phyloP scores from a whole-genome alignment of 176 grass and related monocot genomes.

The Paspalum notatum region DNA sequence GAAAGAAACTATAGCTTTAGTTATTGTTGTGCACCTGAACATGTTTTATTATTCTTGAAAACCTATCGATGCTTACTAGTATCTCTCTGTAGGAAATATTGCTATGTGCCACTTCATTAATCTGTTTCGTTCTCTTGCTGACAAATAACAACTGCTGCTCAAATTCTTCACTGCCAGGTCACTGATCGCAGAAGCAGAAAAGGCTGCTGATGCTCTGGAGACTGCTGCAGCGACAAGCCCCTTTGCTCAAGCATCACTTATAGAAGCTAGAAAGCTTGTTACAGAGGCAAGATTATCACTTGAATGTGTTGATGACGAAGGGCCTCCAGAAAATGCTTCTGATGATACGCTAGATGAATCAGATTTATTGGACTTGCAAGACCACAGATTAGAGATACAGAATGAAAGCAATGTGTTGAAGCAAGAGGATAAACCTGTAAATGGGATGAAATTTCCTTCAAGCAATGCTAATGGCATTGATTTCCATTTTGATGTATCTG shows the following conservation, averaged over 20 bases:
- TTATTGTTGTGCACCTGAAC: not conserved
- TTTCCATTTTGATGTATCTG: constrained; percentile 45
- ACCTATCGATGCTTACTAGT: not conserved
- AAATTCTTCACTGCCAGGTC: constrained; percentile 59
- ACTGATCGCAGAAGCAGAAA: constrained; percentile 83
- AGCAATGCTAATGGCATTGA: constrained; percentile 33
- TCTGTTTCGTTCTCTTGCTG: constrained; percentile 1
- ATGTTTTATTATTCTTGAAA: not conserved
- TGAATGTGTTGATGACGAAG: constrained; percentile 45
- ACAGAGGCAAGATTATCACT: constrained; percentile 62
- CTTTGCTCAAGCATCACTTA: constrained; percentile 72
- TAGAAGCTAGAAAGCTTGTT: constrained; percentile 80
- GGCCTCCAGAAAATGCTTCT: constrained; percentile 30
- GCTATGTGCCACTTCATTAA: not conserved
- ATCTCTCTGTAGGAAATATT: not conserved
- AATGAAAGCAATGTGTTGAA: constrained; percentile 17
- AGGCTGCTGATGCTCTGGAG: constrained; percentile 76
- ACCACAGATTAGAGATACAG: constrained; percentile 1
- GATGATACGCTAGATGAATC: constrained; percentile 35
- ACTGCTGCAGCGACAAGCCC: constrained; percentile 56
- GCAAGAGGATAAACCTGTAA: constrained; percentile 48
- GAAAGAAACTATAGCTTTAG: not conserved
- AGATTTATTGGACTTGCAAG: constrained; percentile 23
- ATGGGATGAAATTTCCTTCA: constrained; percentile 47
- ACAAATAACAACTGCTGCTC: constrained; percentile 31